Evolutionary conservation across 805 yeast species (phyloP), one percentile per base, ranked within the genome.

Genomic region (Teunomyces funiuensis): DNA sequence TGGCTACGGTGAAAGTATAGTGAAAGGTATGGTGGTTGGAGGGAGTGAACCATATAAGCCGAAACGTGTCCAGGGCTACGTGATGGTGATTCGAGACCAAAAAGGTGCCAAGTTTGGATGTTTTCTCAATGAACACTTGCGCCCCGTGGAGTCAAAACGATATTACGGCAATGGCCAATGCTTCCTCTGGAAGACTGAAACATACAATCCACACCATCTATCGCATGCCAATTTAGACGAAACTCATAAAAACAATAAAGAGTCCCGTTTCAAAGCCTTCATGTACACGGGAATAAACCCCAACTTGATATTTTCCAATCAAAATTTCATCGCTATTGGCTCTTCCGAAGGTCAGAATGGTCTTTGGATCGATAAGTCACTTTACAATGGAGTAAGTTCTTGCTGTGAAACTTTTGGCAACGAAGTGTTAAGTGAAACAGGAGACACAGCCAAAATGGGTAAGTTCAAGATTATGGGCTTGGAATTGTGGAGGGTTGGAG

Each of bases 141-240:
- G 77, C 44, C 84, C 89, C 1, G 76, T 82, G 43, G 95, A 87
- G 37, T 77, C 77, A 37, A 79, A 79, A 53, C 73, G 87, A 43
- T 91, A 82, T 64, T 85, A 83, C 52, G 99, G 99, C 0, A 90
- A 90, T 63, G 97, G 97, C 0, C 97, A 91, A 60, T 89, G 98
- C 57, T 90, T 93, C 53, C 70, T 91, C 16, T 91, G 97, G 96
- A 85, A 83, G 49, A 55, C 77, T n/a, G 85, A 79, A 46, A 63
- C 57, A 71, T 72, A 39, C 59, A 63, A 50, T 25, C 55, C 51
- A 2, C 41, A 42, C 20, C 33, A 45, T 14, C 33, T 52, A n/a
- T 34, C 37, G n/a, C 49, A 46, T 41, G 15, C 33, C 17, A 31
- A 33, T 6, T 27, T 23, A 6, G n/a, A 11, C 14, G 30, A 18